phyloP scores from a whole-genome alignment of 2,329 filamentous ascomycete species.

The Tolypocladium sp. region DNA sequence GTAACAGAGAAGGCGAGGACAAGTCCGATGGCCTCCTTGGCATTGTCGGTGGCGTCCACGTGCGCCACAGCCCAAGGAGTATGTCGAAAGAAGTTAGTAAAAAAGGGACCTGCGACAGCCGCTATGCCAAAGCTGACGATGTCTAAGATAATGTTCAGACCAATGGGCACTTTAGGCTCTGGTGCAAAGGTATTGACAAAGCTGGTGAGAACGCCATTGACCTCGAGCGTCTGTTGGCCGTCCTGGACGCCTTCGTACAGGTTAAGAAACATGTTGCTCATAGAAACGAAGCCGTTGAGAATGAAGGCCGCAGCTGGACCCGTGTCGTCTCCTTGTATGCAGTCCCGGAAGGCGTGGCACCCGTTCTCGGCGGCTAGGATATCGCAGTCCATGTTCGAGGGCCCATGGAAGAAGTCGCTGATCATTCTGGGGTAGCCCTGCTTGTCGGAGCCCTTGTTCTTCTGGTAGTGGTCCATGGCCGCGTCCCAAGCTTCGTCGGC shows the following conservation, averaged over 20 bases:
- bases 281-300: neutral
- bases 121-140: neutral
- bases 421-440: neutral
- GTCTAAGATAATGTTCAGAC: neutral
- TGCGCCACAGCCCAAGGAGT: neutral
- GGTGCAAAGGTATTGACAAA: neutral
- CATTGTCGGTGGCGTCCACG: neutral
- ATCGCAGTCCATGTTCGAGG: neutral
- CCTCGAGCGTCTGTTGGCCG: neutral
- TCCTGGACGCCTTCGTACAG: neutral
- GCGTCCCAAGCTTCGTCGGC: neutral
- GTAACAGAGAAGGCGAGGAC: neutral
- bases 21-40: neutral
- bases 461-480: neutral
- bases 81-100: neutral
- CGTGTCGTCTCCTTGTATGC: neutral
- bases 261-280: neutral
- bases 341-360: neutral
- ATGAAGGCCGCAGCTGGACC: neutral
- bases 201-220: neutral
- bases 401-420: neutral
- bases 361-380: neutral
- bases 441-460: neutral
- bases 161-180: accelerated
- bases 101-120: neutral